A percentile compares a stretch with the other conserved stretches of the same genome.
Evolutionary conservation across 257 asterid genomes (phyloP).

Genomic region (Buddleja alternifolia): DNA sequence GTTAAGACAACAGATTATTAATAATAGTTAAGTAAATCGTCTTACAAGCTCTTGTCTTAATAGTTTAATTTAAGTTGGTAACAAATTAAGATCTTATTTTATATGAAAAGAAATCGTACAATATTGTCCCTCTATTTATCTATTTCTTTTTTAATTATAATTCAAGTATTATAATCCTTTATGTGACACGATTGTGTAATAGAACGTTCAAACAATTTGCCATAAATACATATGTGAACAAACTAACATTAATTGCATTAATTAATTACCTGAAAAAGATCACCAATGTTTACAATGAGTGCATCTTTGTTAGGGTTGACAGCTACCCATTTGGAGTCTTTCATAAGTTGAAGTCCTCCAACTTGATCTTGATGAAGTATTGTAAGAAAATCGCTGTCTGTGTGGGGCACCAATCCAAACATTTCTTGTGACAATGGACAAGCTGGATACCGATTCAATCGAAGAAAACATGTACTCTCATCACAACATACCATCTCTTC

Average conservation of each 20-base stretch:
- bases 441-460: slow-evolving; percentile 61
- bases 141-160: too few relatives aligned
- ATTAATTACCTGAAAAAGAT: slow-evolving; percentile 66
- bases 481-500: slow-evolving; percentile 44
- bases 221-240: too few relatives aligned
- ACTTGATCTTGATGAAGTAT: slow-evolving; percentile 77
- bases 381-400: slow-evolving; percentile 77
- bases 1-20: too few relatives aligned
- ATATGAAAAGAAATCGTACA: too few relatives aligned
- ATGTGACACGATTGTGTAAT: too few relatives aligned
- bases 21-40: too few relatives aligned
- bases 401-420: slow-evolving; percentile 69
- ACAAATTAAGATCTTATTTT: too few relatives aligned
- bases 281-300: slow-evolving; percentile 81
- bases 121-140: too few relatives aligned
- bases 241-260: background rate
- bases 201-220: too few relatives aligned
- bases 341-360: slow-evolving; percentile 77
- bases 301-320: slow-evolving; percentile 68
- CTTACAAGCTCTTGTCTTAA: too few relatives aligned
- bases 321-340: slow-evolving; percentile 67
- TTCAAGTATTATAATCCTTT: too few relatives aligned
- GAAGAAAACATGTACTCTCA: slow-evolving; percentile 60
- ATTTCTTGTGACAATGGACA: slow-evolving; percentile 44
- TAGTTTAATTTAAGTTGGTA: too few relatives aligned